phyloP scores from a whole-genome alignment of 225 moss, liverwort and hornwort genomes.

The Sphagnum contortum region DNA sequence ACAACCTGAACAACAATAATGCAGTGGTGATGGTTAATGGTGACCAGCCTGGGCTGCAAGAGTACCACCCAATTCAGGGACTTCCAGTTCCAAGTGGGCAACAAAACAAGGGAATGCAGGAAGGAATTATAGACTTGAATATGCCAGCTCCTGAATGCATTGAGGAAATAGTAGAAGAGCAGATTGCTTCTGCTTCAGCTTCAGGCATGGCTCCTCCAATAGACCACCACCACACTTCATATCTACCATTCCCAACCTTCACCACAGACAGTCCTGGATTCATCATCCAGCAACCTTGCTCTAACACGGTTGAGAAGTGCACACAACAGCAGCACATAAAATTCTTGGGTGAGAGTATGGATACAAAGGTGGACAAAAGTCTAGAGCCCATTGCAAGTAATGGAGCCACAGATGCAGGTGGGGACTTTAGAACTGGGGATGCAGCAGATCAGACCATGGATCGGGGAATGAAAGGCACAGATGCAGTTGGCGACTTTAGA shows the following conservation, averaged over 20 bases:
- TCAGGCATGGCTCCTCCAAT: background rate
- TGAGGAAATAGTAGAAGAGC: slow-evolving; percentile 2
- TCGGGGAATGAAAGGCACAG: no score
- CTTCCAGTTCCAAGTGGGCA: slow-evolving; percentile 25
- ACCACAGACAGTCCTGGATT: background rate
- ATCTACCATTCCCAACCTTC: background rate
- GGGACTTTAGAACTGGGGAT: no score
- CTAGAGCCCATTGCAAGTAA: slow-evolving; percentile 2
- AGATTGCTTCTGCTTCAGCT: background rate
- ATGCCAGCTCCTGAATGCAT: slow-evolving; percentile 55
- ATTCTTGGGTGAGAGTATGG: slow-evolving; percentile 8
- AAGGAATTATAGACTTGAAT: slow-evolving; percentile 52
- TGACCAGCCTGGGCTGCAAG: no score
- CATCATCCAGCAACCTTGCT: background rate
- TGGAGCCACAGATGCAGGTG: no score
- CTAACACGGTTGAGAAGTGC: slow-evolving; percentile 3
- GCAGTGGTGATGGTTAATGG: no score
- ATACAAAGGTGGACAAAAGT: slow-evolving; percentile 5
- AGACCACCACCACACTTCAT: no score
- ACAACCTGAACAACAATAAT: no score
- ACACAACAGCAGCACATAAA: background rate
- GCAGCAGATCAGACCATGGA: no score
- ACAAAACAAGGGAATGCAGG: slow-evolving; percentile 36
- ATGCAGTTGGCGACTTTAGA: no score
- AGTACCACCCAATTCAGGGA: no score